Evolutionary conservation across 2,329 filamentous ascomycete species (phyloP), one percentile per base, ranked within the genome.

Genomic region (Chaetothyriales sp.): DNA sequence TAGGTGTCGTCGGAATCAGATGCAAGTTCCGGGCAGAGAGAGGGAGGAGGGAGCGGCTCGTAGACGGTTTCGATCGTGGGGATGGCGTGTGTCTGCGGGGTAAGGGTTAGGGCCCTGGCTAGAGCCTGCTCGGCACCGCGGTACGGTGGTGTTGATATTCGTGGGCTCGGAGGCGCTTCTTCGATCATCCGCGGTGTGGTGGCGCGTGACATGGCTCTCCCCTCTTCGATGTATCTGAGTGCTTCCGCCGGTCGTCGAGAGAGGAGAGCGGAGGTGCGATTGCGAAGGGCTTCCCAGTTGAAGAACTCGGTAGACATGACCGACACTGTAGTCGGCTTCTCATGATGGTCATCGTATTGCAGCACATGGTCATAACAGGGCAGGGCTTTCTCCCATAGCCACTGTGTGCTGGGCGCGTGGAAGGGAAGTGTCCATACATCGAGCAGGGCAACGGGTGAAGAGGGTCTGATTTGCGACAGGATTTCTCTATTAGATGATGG

Each of bases 361-460:
- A 68, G 67, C 47, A 73, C 67, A 19, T 72, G 71, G 3, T 63
- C 55, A 61, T 87, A 87, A 18, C 73, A 76, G 0, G 86, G 87
- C 22, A 93, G 69, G 0, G 86, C 83, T n/a, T 82, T 74, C n/a
- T 80, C 71, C 67, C 78, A 81, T 0, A 93, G 75, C 56, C 80
- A 76, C 8, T 72, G 67, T 1, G 81, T 83, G 42, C 74, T 68
- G 4, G 77, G 75, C 1, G 78, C 78, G 43, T 81, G 70, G 25
- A 90, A 70, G 0, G 86, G 84, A 56, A 89, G 75, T 54, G 80
- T 81, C 86, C 86, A 93, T 68, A 87, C 80, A 60, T 94, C 87
- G 8, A 93, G 75, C 1, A 93, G 71, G 52, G 86, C 74, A 1
- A 80, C 70, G 0, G 83, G 76, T 7, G 78, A 84, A 43, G 72